Evolutionary conservation across 352 stramenopile species (phyloP).

Genomic region (Phytophthora brassicae): DNA sequence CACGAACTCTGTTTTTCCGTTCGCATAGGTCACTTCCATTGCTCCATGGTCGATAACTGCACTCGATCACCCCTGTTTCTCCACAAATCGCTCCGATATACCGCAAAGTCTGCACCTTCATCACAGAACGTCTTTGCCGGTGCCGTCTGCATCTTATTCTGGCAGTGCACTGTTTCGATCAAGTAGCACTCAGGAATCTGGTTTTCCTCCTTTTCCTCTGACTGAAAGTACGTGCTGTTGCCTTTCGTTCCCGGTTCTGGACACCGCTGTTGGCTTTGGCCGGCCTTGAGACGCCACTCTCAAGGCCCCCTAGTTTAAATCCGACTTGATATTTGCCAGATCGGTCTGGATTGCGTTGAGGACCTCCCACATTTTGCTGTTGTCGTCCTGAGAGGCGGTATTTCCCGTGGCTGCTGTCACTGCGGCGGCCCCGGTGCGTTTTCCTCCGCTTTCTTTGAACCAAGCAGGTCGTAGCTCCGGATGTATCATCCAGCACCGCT

Average conservation of each 20-base stretch:
- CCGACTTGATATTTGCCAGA: neutral
- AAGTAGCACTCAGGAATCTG: neutral
- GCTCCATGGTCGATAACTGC: neutral
- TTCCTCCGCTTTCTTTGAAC: neutral
- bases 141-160: neutral
- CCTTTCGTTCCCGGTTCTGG: neutral
- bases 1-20: neutral
- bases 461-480: neutral
- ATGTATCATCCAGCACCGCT: neutral
- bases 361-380: neutral
- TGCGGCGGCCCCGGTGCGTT: neutral
- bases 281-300: neutral
- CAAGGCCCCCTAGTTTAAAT: neutral
- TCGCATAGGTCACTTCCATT: neutral
- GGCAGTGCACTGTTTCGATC: slow-evolving; percentile 1
- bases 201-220: neutral
- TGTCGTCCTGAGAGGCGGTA: neutral
- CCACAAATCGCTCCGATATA: neutral
- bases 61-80: neutral
- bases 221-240: neutral
- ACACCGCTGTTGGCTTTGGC: too few relatives aligned
- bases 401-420: neutral
- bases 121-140: neutral
- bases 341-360: neutral
- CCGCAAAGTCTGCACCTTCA: slow-evolving; percentile 7